Evolutionary conservation across 257 asterid genomes (phyloP).

Genomic region (Verbena officinalis): DNA sequence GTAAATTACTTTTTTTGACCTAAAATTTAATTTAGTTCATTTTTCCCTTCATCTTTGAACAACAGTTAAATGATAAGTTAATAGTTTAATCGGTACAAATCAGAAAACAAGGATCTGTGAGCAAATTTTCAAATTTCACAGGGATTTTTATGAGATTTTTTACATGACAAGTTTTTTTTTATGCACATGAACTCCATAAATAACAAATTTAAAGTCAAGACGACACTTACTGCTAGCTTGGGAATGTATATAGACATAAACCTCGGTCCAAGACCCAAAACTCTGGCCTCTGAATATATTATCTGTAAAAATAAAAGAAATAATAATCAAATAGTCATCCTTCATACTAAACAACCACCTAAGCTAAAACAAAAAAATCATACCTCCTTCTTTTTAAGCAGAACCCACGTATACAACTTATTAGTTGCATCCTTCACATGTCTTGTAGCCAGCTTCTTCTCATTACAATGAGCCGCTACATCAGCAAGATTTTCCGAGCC

Average conservation of each 20-base stretch:
- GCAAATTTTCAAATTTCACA: too few species aligned
- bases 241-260: conserved; percentile 87
- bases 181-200: too few species aligned
- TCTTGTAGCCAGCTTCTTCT: conserved; percentile 70
- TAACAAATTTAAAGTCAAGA: not conserved
- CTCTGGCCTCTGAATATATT: conserved; percentile 71
- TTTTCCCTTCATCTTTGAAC: too few species aligned
- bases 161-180: too few species aligned
- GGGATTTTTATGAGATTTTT: too few species aligned
- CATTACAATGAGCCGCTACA: conserved; percentile 78
- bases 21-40: too few species aligned
- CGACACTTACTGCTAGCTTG: conserved; percentile 80
- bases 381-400: conserved; percentile 76
- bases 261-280: conserved; percentile 82
- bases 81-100: too few species aligned
- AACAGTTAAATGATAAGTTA: too few species aligned
- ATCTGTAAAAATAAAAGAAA: conserved; percentile 39
- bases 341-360: not conserved
- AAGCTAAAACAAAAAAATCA: not conserved
- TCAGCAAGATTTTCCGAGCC: conserved; percentile 48
- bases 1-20: too few species aligned
- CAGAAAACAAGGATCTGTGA: too few species aligned
- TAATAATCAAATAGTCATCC: not conserved
- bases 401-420: conserved; percentile 76
- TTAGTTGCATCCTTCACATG: conserved; percentile 69